Base-by-base conservation (phyloP, 2,329 filamentous ascomycete genomes). In the Xylariaceae sp. region DNA sequence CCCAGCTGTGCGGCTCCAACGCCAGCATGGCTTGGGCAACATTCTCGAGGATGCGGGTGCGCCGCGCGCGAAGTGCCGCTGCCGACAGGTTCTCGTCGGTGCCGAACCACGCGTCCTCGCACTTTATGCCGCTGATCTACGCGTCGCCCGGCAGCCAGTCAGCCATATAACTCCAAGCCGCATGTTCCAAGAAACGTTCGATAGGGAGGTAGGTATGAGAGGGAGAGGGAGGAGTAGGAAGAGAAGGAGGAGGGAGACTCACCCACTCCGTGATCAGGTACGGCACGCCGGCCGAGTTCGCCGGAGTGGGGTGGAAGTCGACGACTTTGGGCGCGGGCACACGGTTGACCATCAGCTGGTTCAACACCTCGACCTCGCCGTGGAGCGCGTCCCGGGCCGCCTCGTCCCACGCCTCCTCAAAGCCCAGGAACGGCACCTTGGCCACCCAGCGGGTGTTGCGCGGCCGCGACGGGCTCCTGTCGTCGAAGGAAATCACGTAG, bases 61-160 rank as follows among this genome's bases (percentile, higher is more conserved):
- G 33, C 10, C 29, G 23, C 19, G 28, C 28, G 15, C 8, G 19
- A 10, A 33, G 14, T 19, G n/a, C 14, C 3, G 28, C 9, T 3
- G 12, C 22, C 4, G 29, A 17, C 10, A 12, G 15, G 11, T n/a
- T 21, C 5, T 35, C 41, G 2, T 27, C 32, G 6, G 13, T 22
- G 4, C 32, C 38, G 21, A 49, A 52, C 50, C 50, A 53, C 8
- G 46, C 41, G n/a, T 42, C 40, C 26, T 48, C 42, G 10, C 45
- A 35, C n/a, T 42, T 28, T 7, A 24, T 22, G 11, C 50, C 50
- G 17, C 41, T 31, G 8, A 50, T 32, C 24, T 37, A 37, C n/a
- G n/a, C n/a, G n/a, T n/a, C n/a, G n/a, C n/a, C n/a, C n/a, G n/a
- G n/a, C n/a, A n/a, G n/a, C n/a, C n/a, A n/a, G n/a, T n/a, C n/a